Evolutionary conservation across 2,329 filamentous ascomycete genomes (phyloP).

Genomic region (Pestalotiopsis sp.): DNA sequence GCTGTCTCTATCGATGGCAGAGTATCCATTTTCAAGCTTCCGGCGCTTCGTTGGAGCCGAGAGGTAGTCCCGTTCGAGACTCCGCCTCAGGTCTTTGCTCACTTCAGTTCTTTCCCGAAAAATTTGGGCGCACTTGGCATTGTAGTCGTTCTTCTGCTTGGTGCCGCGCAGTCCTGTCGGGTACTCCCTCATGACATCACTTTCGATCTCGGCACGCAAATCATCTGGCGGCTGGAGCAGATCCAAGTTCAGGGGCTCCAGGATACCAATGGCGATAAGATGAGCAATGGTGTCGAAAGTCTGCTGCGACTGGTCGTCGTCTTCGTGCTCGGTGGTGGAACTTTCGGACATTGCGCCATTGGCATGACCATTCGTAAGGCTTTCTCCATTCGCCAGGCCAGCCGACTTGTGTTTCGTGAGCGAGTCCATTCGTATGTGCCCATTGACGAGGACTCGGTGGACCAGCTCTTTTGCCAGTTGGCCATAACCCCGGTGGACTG

Average conservation of each 20-base stretch:
- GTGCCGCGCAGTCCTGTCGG: slow-evolving; percentile 58
- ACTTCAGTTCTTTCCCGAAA: slow-evolving; percentile 26
- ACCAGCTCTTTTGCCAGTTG: slow-evolving; percentile 74
- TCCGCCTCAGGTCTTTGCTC: slow-evolving; percentile 28
- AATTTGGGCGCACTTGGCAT: slow-evolving; percentile 32
- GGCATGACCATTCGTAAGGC: slow-evolving; percentile 35
- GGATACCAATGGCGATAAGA: slow-evolving; percentile 66
- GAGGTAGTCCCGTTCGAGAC: slow-evolving; percentile 21
- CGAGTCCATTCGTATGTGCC: slow-evolving; percentile 74
- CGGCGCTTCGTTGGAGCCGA: slow-evolving; percentile 49
- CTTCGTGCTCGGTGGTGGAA: slow-evolving; percentile 16
- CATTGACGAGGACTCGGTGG: slow-evolving; percentile 74
- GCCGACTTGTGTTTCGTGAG: slow-evolving; percentile 55
- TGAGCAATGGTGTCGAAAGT: slow-evolving; percentile 54
- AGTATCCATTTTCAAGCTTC: slow-evolving; percentile 48
- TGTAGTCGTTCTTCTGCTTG: slow-evolving; percentile 68
- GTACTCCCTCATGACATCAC: slow-evolving; percentile 61
- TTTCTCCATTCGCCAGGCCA: slow-evolving; percentile 30
- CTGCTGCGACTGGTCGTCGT: slow-evolving; percentile 37
- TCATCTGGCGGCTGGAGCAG: slow-evolving; percentile 67
- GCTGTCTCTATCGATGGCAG: slow-evolving; percentile 20
- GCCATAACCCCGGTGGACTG: slow-evolving; percentile 76
- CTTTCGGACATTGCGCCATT: slow-evolving; percentile 41
- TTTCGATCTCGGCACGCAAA: slow-evolving; percentile 62
- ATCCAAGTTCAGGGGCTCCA: slow-evolving; percentile 63